These are phyloP conservation scores for Coemansia sp. DNA, from an alignment of 192 early-diverging fungal genomes.

Conservation along the genomic window DNA sequence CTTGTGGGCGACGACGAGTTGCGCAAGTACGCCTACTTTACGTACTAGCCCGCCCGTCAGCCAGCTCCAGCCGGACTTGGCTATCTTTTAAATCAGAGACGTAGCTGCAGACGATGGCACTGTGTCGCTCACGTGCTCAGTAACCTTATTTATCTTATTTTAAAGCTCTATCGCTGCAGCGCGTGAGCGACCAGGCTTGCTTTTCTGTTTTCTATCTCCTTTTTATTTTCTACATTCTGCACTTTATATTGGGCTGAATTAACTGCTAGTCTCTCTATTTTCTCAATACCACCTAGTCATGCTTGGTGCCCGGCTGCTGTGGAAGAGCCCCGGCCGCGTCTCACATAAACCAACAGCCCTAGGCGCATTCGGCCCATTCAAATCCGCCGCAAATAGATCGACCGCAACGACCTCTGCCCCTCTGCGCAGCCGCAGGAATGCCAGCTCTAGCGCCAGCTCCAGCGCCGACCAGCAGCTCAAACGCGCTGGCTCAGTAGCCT, in stretches of 20 bases:
- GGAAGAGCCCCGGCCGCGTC: neutral
- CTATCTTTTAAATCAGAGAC: too few relatives aligned
- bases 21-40: neutral
- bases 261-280: neutral
- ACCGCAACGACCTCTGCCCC: neutral
- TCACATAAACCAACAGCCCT: too few relatives aligned
- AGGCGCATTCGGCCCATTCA: neutral
- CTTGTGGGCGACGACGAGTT: slow-evolving; percentile 1
- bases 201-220: neutral
- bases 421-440: neutral
- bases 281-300: neutral
- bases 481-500: too few relatives aligned
- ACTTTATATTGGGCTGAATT: neutral
- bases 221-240: neutral
- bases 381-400: neutral
- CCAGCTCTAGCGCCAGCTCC: too few relatives aligned
- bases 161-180: too few relatives aligned
- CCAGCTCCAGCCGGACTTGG: too few relatives aligned
- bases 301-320: neutral
- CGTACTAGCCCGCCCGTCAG: neutral
- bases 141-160: too few relatives aligned
- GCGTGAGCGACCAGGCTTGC: too few relatives aligned
- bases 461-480: too few relatives aligned
- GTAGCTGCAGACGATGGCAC: too few relatives aligned
- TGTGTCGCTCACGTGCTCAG: too few relatives aligned